Evolutionary conservation across 768 basidiomycete species (phyloP), one percentile per base, ranked within the genome.

Genomic region (Sporobolomyces phaffii): DNA sequence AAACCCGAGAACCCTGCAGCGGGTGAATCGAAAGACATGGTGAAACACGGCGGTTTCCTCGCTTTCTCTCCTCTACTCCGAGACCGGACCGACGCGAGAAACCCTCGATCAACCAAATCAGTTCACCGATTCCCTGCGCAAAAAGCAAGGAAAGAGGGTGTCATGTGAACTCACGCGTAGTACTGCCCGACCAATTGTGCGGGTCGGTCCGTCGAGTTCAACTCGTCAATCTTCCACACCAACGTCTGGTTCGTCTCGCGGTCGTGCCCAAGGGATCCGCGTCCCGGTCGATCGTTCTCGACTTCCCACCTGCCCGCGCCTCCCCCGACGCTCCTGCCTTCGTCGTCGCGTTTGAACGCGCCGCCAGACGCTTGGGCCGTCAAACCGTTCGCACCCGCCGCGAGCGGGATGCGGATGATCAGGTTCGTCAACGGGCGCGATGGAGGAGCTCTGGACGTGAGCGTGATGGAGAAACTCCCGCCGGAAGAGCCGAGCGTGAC

Each of bases 231-330:
- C 49, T 14, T 43, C 70, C 70, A 68, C 28, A 64, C 70, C 5
- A 68, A n/a, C 38, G n/a, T 28, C 66, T 52, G 45, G 10, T 5
- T 17, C 9, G 24, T 24, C 31, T 49, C 63, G n/a, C n/a, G n/a
- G n/a, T n/a, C n/a, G n/a, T n/a, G n/a, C n/a, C n/a, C n/a, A n/a
- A n/a, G n/a, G n/a, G n/a, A 5, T 28, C 34, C 15, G n/a, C 47
- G 1, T 13, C 49, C 31, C 1, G 20, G 20, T 54, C 10, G 7
- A 43, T 43, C 43, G 1, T 2, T 45, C 15, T 47, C 44, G 29
- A 67, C 63, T 1, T 72, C 70, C 62, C 65, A 72, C 24, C 47
- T 17, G 7, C 70, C 70, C 38, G 70, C 65, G 0, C 69, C 69
- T 1, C 70, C 70, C 3, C 60, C 53, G 5, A 54, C 29, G 11